phyloP scores from a whole-genome alignment of 345 rosid species.

The Psidium friedrichsthalianum region DNA sequence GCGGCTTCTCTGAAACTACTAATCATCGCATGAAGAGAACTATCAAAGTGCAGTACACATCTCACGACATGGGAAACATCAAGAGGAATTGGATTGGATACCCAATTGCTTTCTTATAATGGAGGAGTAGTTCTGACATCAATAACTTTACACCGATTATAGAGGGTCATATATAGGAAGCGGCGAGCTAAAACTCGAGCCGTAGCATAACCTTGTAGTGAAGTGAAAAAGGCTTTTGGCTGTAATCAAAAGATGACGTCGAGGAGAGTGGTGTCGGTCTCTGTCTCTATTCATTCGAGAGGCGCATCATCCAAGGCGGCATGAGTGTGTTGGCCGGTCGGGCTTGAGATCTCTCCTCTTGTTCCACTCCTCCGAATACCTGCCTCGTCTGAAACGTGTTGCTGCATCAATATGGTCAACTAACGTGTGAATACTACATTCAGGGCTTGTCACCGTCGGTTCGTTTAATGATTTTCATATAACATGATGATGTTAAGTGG shows the following conservation, averaged over 20 bases:
- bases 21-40: not conserved
- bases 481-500: not conserved
- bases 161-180: not conserved
- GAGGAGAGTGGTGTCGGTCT: not conserved
- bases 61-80: not conserved
- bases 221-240: not conserved
- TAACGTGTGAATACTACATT: not conserved
- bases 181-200: not conserved
- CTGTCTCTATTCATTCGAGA: constrained; percentile 5
- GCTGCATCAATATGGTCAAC: constrained; percentile 10
- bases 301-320: constrained; percentile 44
- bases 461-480: not conserved
- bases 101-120: not conserved
- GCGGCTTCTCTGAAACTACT: not conserved
- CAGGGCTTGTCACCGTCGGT: not conserved
- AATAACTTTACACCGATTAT: not conserved
- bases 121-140: not conserved
- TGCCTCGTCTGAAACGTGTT: constrained; percentile 4
- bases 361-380: not conserved
- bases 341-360: constrained; percentile 11
- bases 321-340: constrained; percentile 6
- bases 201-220: not conserved
- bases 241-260: not conserved
- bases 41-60: not conserved
- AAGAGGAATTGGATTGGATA: not conserved